Conservation (phyloP, 176 grass and related monocot species). For the Olyra latifolia region DNA sequence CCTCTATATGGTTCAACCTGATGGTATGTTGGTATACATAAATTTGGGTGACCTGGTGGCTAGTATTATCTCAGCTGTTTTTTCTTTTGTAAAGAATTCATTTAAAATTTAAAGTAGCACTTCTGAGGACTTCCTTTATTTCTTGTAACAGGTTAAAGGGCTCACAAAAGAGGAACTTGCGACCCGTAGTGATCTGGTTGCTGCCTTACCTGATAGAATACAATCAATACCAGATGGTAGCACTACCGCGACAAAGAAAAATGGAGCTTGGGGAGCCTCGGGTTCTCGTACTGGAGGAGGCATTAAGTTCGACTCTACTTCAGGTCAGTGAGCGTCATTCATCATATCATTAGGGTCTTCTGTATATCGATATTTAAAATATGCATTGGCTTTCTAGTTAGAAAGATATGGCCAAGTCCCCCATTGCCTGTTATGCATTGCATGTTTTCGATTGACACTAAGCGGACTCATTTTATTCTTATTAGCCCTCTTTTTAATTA, state of each 20-base stretch:
- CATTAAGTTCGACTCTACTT: slow-evolving; percentile 76
- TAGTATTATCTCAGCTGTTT: neutral
- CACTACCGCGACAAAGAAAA: slow-evolving; percentile 65
- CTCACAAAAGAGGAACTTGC: slow-evolving; percentile 90
- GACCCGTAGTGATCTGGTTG: slow-evolving; percentile 72
- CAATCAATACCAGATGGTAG: slow-evolving; percentile 92
- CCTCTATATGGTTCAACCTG: neutral
- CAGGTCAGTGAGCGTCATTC: slow-evolving; percentile 42
- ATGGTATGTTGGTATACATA: neutral
- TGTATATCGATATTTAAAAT: neutral
- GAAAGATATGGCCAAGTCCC: neutral
- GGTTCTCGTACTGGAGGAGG: slow-evolving; percentile 65
- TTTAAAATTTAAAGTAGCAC: neutral
- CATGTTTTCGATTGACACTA: neutral
- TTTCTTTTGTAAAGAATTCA: neutral
- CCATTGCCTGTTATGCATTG: no score
- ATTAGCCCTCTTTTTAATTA: neutral
- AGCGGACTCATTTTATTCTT: neutral
- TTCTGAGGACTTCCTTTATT: neutral
- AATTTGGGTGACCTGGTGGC: neutral
- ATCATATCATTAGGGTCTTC: neutral
- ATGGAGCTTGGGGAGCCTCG: slow-evolving; percentile 72
- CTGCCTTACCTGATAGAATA: slow-evolving; percentile 85
- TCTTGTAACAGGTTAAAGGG: slow-evolving; percentile 79
- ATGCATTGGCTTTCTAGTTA: neutral